Evolutionary conservation across 805 yeast species (phyloP).

Genomic region (Starmerella vaccinii): DNA sequence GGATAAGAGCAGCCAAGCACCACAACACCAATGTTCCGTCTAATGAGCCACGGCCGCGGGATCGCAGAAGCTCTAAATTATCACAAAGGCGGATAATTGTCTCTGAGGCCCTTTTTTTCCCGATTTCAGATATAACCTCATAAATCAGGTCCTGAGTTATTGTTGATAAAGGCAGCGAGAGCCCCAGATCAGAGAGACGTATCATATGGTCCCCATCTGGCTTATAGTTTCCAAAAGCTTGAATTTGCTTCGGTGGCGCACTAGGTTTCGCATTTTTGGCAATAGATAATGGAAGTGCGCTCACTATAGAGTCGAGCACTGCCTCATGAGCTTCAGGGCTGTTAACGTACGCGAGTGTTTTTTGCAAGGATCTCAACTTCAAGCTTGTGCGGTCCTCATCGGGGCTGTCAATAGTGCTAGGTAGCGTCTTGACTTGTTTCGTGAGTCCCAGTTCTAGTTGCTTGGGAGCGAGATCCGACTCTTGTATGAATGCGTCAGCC

Average conservation of each 20-base stretch:
- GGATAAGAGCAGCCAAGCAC: conserved; percentile 13
- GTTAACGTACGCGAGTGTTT: neutral
- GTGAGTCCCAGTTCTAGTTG: neutral
- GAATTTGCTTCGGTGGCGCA: neutral
- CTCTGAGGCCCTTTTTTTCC: neutral
- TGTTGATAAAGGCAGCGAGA: neutral
- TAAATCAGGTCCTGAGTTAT: conserved; percentile 9
- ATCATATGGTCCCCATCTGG: neutral
- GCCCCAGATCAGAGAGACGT: conserved; percentile 7
- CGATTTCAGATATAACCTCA: conserved; percentile 10
- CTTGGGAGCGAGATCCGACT: neutral
- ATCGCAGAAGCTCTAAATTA: conserved; percentile 5
- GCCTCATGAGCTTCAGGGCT: neutral
- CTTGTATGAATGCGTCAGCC: conserved; percentile 2
- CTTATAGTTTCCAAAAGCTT: neutral
- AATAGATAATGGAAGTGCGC: conserved; percentile 11
- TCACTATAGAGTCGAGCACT: conserved; percentile 9
- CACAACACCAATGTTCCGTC: conserved; percentile 16
- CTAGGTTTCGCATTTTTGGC: neutral
- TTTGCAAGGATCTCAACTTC: conserved; percentile 11
- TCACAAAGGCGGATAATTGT: neutral
- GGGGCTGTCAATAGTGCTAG: conserved; percentile 9
- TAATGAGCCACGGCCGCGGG: conserved; percentile 9
- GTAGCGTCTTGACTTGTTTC: conserved; percentile 10
- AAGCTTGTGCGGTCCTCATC: conserved; percentile 7